Conservation (phyloP, 371 early-diverging fungal genomes). For the Mucor velutinosus region DNA sequence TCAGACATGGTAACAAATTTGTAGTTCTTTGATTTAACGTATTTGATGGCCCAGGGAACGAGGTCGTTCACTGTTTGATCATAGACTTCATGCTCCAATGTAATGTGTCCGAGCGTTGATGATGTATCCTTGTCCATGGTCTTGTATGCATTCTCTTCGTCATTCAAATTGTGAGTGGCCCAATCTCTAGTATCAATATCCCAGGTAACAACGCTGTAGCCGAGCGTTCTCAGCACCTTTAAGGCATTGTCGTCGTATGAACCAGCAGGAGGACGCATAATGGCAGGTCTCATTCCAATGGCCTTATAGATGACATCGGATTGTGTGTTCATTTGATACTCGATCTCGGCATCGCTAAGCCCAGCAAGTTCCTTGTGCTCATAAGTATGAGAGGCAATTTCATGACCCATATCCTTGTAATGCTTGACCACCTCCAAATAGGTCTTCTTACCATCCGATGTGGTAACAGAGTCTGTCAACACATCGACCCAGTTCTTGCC, state of each 20-base stretch:
- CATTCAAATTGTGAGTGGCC: conserved; percentile 20
- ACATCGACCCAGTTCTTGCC: conserved; percentile 39
- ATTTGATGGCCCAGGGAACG: conserved; percentile 34
- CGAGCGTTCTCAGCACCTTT: conserved; percentile 38
- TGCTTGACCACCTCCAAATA: conserved; percentile 22
- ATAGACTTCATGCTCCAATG: conserved; percentile 40
- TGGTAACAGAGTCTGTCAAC: conserved; percentile 1
- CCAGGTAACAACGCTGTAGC: conserved; percentile 54
- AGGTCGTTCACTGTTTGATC: conserved; percentile 34
- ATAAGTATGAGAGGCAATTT: conserved; percentile 48
- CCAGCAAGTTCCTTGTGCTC: conserved; percentile 29
- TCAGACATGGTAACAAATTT: conserved; percentile 51
- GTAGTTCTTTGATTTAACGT: conserved; percentile 36
- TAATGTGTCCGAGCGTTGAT: conserved; percentile 31
- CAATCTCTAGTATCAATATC: conserved; percentile 58
- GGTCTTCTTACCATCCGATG: conserved; percentile 19
- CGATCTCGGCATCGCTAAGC: conserved; percentile 14
- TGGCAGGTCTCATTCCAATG: conserved; percentile 22
- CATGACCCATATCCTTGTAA: conserved; percentile 18
- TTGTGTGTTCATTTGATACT: conserved; percentile 20
- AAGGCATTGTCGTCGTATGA: conserved; percentile 32
- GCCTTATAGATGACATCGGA: conserved; percentile 17
- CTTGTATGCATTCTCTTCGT: conserved; percentile 18
- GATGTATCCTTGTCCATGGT: conserved; percentile 17
- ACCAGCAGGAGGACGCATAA: conserved; percentile 56